Evolutionary conservation across 306 rosid species (phyloP), one percentile per base, ranked within the genome.

Genomic region (Corylus americana): DNA sequence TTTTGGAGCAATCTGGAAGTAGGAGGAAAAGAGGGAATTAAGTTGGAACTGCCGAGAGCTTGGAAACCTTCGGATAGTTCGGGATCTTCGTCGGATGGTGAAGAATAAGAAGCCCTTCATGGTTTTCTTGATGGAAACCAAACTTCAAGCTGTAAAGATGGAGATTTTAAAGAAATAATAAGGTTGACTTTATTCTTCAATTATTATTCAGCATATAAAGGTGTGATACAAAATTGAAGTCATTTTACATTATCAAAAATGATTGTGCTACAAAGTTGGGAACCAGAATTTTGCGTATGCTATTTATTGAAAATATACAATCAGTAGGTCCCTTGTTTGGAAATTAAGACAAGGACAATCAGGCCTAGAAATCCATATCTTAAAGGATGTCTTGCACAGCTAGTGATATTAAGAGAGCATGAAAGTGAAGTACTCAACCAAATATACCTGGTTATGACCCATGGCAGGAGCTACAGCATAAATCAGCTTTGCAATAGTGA

Each of bases 381-480:
- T 1, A 59, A 0, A 59, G 66, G 31, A 59, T 13, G 14, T 42
- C 45, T 25, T 10, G 39, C 27, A 22, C 11, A 62, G 49, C 70
- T 22, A 42, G 20, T 42, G n/a, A 20, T 6, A 42, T 42, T 42
- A 42, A 51, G 13, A 17, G 18, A 14, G 13, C 54, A 47, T 47
- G n/a, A 27, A 39, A 39, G 45, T 51, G n/a, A 80, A 45, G 62
- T 18, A 47, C 7, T 8, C 44, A 78, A 69, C 45, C 57, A 75
- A 35, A 16, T 31, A 22, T 83, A 91, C 98, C 97, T 92, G 87
- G 79, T 92, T 94, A 85, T 94, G 98, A 77, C 98, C 98, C 94
- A 93, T 94, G 71, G 98, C 89, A 22, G 98, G 83, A 83, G 98
- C 98, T 39, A 94, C 91, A 0, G 95, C 88, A 81, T 90, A 94